Percentiles rank a stretch among this genome's conserved stretches.
Conservation (phyloP, 192 early-diverging fungal species). For the Coemansia sp. region DNA sequence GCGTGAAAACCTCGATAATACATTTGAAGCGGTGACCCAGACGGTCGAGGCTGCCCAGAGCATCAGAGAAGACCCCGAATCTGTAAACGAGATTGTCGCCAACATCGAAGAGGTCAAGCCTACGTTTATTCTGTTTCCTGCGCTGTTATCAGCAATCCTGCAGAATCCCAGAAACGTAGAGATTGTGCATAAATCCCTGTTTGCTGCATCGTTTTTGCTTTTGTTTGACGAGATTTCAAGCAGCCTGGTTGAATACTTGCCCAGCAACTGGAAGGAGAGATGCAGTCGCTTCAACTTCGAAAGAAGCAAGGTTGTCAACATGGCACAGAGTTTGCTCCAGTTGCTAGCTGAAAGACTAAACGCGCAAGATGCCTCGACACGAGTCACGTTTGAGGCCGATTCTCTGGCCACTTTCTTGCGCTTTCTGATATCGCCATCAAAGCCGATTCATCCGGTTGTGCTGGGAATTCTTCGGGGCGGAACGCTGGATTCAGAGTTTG, state of each 20-base stretch:
- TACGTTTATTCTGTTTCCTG: conserved; percentile 26
- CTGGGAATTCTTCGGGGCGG: conserved; percentile 26
- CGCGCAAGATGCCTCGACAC: conserved; percentile 14
- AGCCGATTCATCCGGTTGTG: conserved; percentile 13
- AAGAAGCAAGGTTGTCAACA: conserved; percentile 8
- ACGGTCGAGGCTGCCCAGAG: conserved; percentile 23
- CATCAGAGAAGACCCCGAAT: conserved; percentile 15
- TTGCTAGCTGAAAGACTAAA: conserved; percentile 20
- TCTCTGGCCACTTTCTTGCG: conserved; percentile 25
- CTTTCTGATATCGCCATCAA: conserved; percentile 31
- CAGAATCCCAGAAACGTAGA: conserved; percentile 33
- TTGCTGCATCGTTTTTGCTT: conserved; percentile 37
- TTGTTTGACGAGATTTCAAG: conserved; percentile 38
- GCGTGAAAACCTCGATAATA: conserved; percentile 25
- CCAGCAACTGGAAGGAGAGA: conserved; percentile 13
- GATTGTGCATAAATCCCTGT: conserved; percentile 33
- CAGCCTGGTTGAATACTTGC: conserved; percentile 14
- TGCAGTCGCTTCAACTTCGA: conserved; percentile 25
- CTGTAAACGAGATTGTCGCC: neutral
- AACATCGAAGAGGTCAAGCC: conserved; percentile 7
- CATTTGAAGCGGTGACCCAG: conserved; percentile 18
- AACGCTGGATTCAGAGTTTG: conserved; percentile 14
- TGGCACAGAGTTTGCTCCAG: conserved; percentile 27
- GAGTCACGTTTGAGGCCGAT: conserved; percentile 29
- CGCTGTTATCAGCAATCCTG: conserved; percentile 29